Conservation (phyloP, 2,329 filamentous ascomycete genomes). For the Elsinoe ampelina region DNA sequence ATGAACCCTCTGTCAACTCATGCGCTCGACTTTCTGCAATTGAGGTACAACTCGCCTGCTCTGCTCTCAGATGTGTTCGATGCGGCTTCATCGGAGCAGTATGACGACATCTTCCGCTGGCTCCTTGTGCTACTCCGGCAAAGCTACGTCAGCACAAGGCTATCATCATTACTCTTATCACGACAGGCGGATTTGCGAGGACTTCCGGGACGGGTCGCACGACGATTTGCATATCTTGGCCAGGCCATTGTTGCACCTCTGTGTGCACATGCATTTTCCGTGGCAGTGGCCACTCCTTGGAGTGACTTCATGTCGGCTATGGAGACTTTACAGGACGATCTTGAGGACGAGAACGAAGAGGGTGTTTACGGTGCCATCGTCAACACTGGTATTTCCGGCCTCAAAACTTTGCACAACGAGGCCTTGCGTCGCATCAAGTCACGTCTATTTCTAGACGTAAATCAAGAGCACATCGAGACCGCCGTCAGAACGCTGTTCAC, state of each 20-base stretch:
- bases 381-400: conserved; percentile 19
- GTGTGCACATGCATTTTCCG: conserved; percentile 69
- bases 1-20: conserved; percentile 74
- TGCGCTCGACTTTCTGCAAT: conserved; percentile 83
- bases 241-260: conserved; percentile 69
- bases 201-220: background rate
- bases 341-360: conserved; percentile 41
- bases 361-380: conserved; percentile 29
- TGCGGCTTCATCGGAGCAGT: conserved; percentile 59
- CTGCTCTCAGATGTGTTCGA: conserved; percentile 68
- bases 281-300: conserved; percentile 68
- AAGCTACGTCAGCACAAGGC: conserved; percentile 43
- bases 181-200: background rate
- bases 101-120: conserved; percentile 76
- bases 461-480: conserved; percentile 23
- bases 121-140: conserved; percentile 70
- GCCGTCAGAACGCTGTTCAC: conserved; percentile 22
- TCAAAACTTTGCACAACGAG: conserved; percentile 22
- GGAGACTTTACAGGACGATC: conserved; percentile 49
- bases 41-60: conserved; percentile 71
- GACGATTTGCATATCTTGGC: conserved; percentile 61
- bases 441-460: conserved; percentile 25
- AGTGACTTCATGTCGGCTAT: conserved; percentile 57
- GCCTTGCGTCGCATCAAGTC: conserved; percentile 24
- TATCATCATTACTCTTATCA: conserved; percentile 21